Conservation (phyloP, 2,329 filamentous ascomycete species). For the Metarhizium guizhouense region DNA sequence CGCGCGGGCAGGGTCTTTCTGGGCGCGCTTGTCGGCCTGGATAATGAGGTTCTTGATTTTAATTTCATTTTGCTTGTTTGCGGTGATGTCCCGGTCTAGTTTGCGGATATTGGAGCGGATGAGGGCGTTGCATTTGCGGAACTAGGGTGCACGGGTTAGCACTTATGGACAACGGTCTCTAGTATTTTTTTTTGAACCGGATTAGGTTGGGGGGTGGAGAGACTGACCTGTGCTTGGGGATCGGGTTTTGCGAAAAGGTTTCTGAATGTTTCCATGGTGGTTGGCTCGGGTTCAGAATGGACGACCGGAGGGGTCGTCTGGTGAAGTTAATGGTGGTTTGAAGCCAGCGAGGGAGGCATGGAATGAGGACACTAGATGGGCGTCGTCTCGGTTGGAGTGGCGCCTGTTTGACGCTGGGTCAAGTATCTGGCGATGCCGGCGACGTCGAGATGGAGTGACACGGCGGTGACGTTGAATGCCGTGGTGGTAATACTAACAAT, state of each 20-base stretch:
- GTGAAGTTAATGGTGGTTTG: not conserved
- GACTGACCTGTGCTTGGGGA: conserved; percentile 76
- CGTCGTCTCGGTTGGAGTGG: not conserved
- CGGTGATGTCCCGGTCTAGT: conserved; percentile 82
- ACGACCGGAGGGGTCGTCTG: not conserved
- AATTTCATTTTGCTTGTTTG: conserved; percentile 67
- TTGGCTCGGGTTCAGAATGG: not conserved
- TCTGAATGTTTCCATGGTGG: conserved; percentile 75
- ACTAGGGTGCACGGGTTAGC: conserved; percentile 38
- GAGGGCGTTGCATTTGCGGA: conserved; percentile 88
- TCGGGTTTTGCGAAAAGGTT: conserved; percentile 86
- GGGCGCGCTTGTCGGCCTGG: conserved; percentile 69
- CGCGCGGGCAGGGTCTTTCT: conserved; percentile 69
- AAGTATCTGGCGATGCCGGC: not conserved
- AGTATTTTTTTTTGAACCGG: conserved; percentile 2
- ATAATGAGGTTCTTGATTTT: conserved; percentile 83
- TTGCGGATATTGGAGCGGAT: conserved; percentile 87
- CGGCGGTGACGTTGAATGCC: not conserved
- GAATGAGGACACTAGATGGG: not conserved
- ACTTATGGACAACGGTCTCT: not conserved
- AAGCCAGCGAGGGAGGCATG: not conserved
- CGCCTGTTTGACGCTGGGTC: not conserved
- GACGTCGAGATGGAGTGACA: not conserved
- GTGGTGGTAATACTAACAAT: not conserved
- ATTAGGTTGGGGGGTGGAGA: not conserved